Evolutionary conservation across 176 grass and related monocot genomes (phyloP).

Genomic region (Dactylis glomerata): DNA sequence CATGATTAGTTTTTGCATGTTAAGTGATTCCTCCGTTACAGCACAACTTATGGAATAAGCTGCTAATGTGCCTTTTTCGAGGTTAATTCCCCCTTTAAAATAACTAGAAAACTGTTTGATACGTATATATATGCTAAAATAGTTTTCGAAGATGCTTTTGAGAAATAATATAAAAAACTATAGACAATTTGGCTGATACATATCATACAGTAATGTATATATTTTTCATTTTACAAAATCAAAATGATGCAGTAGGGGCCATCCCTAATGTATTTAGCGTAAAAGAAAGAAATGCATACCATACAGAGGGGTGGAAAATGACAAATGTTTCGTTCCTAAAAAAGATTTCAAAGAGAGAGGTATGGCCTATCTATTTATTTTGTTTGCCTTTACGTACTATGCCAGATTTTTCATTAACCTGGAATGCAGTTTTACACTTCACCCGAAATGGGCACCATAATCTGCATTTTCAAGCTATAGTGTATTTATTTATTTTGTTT

Average conservation of each 20-base stretch:
- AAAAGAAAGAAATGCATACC: too few species aligned
- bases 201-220: too few species aligned
- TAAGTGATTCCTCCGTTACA: constrained; percentile 35
- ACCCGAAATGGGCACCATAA: neutral
- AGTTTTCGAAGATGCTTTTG: neutral
- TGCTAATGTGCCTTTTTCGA: neutral
- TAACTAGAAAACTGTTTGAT: neutral
- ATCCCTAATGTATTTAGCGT: too few species aligned
- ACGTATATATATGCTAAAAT: neutral
- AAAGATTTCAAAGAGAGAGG: too few species aligned
- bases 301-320: too few species aligned
- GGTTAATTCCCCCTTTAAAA: neutral
- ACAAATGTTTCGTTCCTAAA: too few species aligned
- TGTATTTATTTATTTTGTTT: too few species aligned
- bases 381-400: neutral
- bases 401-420: neutral
- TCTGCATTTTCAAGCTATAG: neutral
- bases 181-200: neutral
- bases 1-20: constrained; percentile 52
- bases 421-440: neutral
- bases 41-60: neutral
- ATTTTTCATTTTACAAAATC: too few species aligned
- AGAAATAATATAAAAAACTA: too few species aligned
- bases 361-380: neutral
- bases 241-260: too few species aligned